phyloP scores from a whole-genome alignment of 306 rosid genomes.

The Comarum palustre region DNA sequence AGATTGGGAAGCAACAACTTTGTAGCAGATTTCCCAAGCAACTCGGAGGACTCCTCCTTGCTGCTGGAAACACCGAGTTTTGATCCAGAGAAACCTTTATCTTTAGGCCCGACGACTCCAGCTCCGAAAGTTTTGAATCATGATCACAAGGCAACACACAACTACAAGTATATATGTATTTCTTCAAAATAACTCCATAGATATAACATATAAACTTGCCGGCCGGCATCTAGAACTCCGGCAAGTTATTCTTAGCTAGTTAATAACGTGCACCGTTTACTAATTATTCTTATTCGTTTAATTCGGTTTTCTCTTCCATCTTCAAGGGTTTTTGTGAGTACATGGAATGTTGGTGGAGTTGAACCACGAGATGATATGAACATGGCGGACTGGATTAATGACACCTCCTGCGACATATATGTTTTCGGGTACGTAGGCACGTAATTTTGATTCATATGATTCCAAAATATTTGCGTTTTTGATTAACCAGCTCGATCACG shows the following conservation, averaged over 20 bases:
- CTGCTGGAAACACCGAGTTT: slow-evolving; percentile 28
- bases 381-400: slow-evolving; percentile 54
- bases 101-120: background rate
- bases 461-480: background rate
- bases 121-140: slow-evolving; percentile 16
- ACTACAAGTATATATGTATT: slow-evolving; percentile 38
- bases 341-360: slow-evolving; percentile 91
- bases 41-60: slow-evolving; percentile 3
- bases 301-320: slow-evolving; percentile 20
- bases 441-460: background rate
- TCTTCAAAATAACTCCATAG: background rate
- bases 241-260: background rate
- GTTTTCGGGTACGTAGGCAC: slow-evolving; percentile 59
- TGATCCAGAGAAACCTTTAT: slow-evolving; percentile 24
- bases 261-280: background rate
- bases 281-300: background rate
- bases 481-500: background rate
- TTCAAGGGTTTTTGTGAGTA: slow-evolving; percentile 67
- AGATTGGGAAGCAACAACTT: slow-evolving; percentile 68
- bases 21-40: slow-evolving; percentile 58
- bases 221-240: background rate
- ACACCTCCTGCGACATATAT: slow-evolving; percentile 68
- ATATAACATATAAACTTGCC: background rate
- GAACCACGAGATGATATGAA: slow-evolving; percentile 64
- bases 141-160: slow-evolving; percentile 36